Conservation (phyloP, 2,329 filamentous ascomycete genomes). For the Sarocladium brachiariae region DNA sequence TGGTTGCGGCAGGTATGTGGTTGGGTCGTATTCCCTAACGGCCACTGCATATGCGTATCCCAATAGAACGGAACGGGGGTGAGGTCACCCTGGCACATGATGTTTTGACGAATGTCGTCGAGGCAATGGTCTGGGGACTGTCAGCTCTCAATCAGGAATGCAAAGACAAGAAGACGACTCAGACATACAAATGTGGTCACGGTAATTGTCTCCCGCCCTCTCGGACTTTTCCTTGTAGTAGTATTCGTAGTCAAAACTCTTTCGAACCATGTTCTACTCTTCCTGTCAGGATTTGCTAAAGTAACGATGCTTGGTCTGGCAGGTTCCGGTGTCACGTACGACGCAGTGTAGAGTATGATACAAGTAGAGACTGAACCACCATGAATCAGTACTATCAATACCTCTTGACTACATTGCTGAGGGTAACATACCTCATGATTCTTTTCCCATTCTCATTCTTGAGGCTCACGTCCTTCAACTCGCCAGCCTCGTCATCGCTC, state of each 20-base stretch:
- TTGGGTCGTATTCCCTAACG: background rate
- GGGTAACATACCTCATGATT: constrained; percentile 1
- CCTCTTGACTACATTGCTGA: background rate
- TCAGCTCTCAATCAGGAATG: background rate
- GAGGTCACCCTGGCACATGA: constrained; percentile 1
- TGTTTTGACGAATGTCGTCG: constrained; percentile 3
- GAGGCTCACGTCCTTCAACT: constrained; percentile 3
- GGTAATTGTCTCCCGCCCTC: background rate
- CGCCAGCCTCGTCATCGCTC: constrained; percentile 1
- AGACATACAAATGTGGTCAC: background rate
- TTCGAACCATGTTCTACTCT: constrained; percentile 4
- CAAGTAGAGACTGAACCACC: background rate
- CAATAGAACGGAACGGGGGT: constrained; percentile 1
- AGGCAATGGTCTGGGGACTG: background rate
- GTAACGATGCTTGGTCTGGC: too few species aligned
- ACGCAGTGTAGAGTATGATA: constrained; percentile 3
- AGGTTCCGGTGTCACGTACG: too few species aligned
- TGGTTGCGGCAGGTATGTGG: background rate
- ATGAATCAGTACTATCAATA: background rate
- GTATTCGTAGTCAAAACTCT: constrained; percentile 1
- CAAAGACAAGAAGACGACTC: background rate
- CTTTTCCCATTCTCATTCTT: background rate
- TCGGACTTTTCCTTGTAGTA: background rate
- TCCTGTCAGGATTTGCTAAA: too few species aligned
- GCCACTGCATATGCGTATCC: background rate